Base-by-base conservation (phyloP, 306 rosid genomes). In the Vigna unguiculata region DNA sequence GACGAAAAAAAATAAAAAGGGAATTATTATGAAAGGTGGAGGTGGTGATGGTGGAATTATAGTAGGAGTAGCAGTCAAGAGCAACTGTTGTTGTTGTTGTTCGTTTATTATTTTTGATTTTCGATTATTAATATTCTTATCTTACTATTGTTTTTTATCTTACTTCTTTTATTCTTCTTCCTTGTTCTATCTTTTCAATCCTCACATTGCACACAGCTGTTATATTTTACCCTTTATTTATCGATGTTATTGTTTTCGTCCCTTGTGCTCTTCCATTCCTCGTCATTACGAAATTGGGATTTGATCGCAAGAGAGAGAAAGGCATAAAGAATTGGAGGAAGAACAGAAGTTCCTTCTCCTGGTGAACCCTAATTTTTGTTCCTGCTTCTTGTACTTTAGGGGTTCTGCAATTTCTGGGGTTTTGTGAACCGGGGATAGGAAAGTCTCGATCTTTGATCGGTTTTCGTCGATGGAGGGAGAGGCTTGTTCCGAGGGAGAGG, bases 261-360 rank as follows among this genome's bases (percentile, higher is more conserved):
- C 81, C 79, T 62, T 78, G 87, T 71, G 71, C 69, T 49, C 75
- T 86, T 88, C 77, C 76, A 63, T 88, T 85, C 83, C 91, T 92
- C 86, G 81, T 86, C 73, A 68, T 87, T 79, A 90, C 98, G 96
- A 83, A 86, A 86, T 85, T 88, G 79, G 68, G 84, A 84, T 87
- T 75, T 58, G 47, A 62, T 34, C 43, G 0, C 17, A 60, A 81
- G 58, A 55, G 78, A 83, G 81, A 80, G 75, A 72, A 22, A 68
- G 58, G 57, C 55, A 54, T 66, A 61, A 69, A 67, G 67, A 32
- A 63, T 63, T 62, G 8, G 19, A n/a, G 25, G 22, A 72, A 81
- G 70, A 28, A 63, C 46, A 17, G 14, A 76, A 58, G 34, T 84
- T 46, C 80, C 82, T 89, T 86, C 85, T 78, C 51, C 66, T 22